phyloP scores from a whole-genome alignment of 345 rosid genomes.

The Salix brachista region DNA sequence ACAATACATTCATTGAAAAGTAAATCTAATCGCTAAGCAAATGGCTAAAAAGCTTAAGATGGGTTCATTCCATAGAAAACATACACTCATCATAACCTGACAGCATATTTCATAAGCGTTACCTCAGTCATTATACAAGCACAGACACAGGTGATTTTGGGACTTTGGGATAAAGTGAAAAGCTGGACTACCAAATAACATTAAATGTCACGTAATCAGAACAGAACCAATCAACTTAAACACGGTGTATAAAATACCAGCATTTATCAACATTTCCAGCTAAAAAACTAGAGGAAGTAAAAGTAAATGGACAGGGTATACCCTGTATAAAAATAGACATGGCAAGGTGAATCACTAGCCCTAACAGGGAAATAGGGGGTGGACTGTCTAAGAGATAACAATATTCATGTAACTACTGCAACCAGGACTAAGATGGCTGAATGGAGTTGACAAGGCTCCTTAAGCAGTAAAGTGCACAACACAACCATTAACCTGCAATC shows the following conservation, averaged over 20 bases:
- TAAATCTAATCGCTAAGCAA: background rate
- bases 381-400: background rate
- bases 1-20: background rate
- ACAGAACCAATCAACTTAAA: background rate
- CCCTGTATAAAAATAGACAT: background rate
- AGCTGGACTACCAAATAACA: background rate
- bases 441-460: no score
- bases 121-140: background rate
- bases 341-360: background rate
- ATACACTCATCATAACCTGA: background rate
- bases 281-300: background rate
- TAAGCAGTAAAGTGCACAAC: background rate
- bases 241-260: background rate
- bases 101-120: background rate
- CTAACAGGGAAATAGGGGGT: background rate
- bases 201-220: background rate
- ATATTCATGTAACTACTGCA: no score
- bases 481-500: background rate
- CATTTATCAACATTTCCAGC: background rate
- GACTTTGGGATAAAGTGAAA: background rate
- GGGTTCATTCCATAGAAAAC: background rate
- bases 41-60: background rate
- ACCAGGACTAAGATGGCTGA: background rate
- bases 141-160: background rate
- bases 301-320: background rate